Percentiles rank a stretch among this genome's conserved stretches.
These are phyloP conservation scores for Camelina laxa DNA, from an alignment of 345 rosid species.

Conservation along the genomic window DNA sequence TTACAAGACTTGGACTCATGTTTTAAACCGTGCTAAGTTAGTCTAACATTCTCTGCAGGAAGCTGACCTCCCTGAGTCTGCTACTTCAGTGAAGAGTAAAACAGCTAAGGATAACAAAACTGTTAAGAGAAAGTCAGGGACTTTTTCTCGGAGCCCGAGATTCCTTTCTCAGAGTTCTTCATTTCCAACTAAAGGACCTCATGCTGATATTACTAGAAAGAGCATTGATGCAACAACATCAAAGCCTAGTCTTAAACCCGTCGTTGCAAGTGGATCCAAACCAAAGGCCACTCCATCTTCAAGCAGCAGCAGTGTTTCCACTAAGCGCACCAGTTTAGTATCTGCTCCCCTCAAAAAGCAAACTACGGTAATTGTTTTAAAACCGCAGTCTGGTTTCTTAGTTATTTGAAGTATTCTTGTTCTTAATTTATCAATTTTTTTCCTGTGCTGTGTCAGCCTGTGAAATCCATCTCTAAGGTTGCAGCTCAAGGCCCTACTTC, in stretches of 20 bases:
- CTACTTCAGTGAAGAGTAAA: slow-evolving; percentile 51
- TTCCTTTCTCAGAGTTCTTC: slow-evolving; percentile 73
- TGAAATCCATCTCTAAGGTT: slow-evolving; percentile 48
- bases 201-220: slow-evolving; percentile 54
- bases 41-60: slow-evolving; percentile 47
- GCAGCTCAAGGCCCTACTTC: slow-evolving; percentile 46
- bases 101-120: slow-evolving; percentile 53
- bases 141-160: slow-evolving; percentile 52
- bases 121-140: slow-evolving; percentile 50
- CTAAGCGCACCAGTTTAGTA: slow-evolving; percentile 46
- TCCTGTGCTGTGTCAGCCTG: slow-evolving; percentile 48
- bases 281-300: slow-evolving; percentile 33
- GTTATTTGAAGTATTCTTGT: slow-evolving; percentile 21
- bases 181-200: slow-evolving; percentile 62
- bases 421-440: not conserved
- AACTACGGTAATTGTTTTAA: slow-evolving; percentile 48
- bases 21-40: not conserved
- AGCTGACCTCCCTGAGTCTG: slow-evolving; percentile 35
- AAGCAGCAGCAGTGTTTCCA: slow-evolving; percentile 36
- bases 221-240: slow-evolving; percentile 53
- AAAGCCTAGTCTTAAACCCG: slow-evolving; percentile 49
- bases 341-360: slow-evolving; percentile 46
- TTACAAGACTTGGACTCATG: slow-evolving; percentile 21
- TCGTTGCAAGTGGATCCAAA: slow-evolving; percentile 28
- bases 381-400: not conserved